Conservation (phyloP, 148 eudicot genomes). For the Talinum fruticosum region DNA sequence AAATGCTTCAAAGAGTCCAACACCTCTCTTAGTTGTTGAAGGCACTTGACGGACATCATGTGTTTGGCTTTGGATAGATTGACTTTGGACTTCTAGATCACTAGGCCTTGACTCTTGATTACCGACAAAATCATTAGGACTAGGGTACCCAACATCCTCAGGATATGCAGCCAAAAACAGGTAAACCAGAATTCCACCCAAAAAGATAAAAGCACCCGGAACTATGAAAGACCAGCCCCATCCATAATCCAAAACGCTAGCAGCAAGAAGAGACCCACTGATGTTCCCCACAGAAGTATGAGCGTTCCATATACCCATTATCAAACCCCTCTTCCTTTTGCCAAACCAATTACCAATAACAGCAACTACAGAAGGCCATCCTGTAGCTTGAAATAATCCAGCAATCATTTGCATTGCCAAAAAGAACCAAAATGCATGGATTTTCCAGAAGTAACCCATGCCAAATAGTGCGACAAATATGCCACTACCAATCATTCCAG, state of each 20-base stretch:
- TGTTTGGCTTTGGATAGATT: conserved; percentile 23
- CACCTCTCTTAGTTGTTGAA: conserved; percentile 51
- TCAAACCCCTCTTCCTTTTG: conserved; percentile 84
- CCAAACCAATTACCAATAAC: conserved; percentile 98
- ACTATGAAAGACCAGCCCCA: conserved; percentile 97
- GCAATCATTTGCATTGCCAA: conserved; percentile 84
- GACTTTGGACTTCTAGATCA: conserved; percentile 47
- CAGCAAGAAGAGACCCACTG: conserved; percentile 82
- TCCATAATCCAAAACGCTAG: conserved; percentile 78
- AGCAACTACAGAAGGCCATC: conserved; percentile 98
- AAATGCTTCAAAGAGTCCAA: conserved; percentile 79
- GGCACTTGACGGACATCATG: conserved; percentile 11
- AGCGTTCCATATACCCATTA: conserved; percentile 99
- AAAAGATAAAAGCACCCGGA: conserved; percentile 63
- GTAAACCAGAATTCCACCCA: conserved; percentile 70
- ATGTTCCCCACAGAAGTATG: conserved; percentile 96
- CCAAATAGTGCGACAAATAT: conserved; percentile 85
- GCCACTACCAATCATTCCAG: conserved; percentile 95
- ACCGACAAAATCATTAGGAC: conserved; percentile 34
- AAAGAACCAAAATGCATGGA: conserved; percentile 74
- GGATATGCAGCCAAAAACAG: conserved; percentile 88
- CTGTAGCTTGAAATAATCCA: conserved; percentile 94
- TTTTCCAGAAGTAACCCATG: conserved; percentile 74
- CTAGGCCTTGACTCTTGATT: conserved; percentile 23
- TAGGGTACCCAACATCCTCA: conserved; percentile 76